These are phyloP conservation scores for Clitopilus hobsonii DNA, from an alignment of 768 basidiomycete species.

Conservation along the genomic window DNA sequence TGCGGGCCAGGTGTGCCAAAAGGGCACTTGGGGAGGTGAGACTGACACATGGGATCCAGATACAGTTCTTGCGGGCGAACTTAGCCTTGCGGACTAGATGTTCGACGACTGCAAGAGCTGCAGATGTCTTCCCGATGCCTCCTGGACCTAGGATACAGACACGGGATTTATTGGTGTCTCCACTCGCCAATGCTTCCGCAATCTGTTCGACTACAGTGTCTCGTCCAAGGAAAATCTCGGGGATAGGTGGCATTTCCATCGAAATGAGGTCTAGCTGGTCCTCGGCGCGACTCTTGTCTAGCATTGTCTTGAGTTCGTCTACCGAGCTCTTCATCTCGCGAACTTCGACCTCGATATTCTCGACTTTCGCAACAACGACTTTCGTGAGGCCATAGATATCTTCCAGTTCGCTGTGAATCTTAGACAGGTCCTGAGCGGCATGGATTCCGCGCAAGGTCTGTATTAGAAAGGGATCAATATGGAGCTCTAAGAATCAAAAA, in stretches of 20 bases:
- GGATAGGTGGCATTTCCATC: constrained; percentile 1
- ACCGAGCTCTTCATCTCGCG: not conserved
- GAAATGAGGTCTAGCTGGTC: not conserved
- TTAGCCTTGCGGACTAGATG: not conserved
- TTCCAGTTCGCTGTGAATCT: not conserved
- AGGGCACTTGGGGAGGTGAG: not conserved
- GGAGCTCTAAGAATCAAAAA: not conserved
- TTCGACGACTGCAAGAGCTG: constrained; percentile 1
- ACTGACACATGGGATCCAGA: not conserved
- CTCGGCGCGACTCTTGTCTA: not conserved
- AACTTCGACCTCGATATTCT: too few relatives aligned
- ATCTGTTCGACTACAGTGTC: not conserved
- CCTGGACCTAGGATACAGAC: constrained; percentile 78
- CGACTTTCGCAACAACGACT: not conserved
- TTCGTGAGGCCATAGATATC: not conserved
- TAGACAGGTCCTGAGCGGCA: not conserved
- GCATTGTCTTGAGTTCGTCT: not conserved
- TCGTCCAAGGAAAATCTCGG: not conserved
- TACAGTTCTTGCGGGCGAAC: not conserved
- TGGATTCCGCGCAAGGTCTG: not conserved
- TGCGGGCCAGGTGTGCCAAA: not conserved
- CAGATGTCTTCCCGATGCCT: constrained; percentile 60
- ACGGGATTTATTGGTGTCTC: constrained; percentile 36
- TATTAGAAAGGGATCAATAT: not conserved
- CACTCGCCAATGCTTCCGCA: not conserved